Evolutionary conservation across 2,329 filamentous ascomycete genomes (phyloP).

Genomic region (Penicillium brasilianum): DNA sequence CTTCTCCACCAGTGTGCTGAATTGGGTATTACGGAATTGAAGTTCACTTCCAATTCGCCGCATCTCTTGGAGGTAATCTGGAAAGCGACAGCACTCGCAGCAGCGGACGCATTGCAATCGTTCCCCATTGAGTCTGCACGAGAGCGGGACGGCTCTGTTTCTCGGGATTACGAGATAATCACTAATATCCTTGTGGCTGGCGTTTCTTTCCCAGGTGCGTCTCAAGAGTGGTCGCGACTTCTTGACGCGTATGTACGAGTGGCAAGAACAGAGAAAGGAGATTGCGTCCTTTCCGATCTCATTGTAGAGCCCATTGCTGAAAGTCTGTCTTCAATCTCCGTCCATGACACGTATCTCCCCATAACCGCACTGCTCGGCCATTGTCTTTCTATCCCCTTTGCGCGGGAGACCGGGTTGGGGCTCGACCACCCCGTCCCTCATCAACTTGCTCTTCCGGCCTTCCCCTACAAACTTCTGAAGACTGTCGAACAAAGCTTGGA

Average conservation of each 20-base stretch:
- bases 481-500: constrained; percentile 61
- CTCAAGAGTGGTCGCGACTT: constrained; percentile 54
- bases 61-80: constrained; percentile 38
- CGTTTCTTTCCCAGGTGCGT: constrained; percentile 36
- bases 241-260: constrained; percentile 63
- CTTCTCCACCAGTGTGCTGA: constrained; percentile 46
- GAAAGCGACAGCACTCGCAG: constrained; percentile 41
- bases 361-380: constrained; percentile 39
- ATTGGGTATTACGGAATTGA: constrained; percentile 27
- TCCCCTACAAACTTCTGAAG: constrained; percentile 65
- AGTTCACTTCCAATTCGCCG: constrained; percentile 14
- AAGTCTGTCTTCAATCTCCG: constrained; percentile 45
- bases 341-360: constrained; percentile 42
- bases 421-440: constrained; percentile 13
- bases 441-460: constrained; percentile 7
- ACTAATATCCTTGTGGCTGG: constrained; percentile 70
- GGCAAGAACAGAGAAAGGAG: constrained; percentile 67
- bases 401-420: constrained; percentile 18
- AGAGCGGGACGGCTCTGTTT: constrained; percentile 59
- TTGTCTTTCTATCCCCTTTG: constrained; percentile 43
- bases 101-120: constrained; percentile 48
- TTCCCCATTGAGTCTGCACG: constrained; percentile 46
- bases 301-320: constrained; percentile 75
- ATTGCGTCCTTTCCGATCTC: constrained; percentile 67
- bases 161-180: constrained; percentile 71